Evolutionary conservation across 2,329 filamentous ascomycete species (phyloP).

Genomic region (Beauveria varroae): DNA sequence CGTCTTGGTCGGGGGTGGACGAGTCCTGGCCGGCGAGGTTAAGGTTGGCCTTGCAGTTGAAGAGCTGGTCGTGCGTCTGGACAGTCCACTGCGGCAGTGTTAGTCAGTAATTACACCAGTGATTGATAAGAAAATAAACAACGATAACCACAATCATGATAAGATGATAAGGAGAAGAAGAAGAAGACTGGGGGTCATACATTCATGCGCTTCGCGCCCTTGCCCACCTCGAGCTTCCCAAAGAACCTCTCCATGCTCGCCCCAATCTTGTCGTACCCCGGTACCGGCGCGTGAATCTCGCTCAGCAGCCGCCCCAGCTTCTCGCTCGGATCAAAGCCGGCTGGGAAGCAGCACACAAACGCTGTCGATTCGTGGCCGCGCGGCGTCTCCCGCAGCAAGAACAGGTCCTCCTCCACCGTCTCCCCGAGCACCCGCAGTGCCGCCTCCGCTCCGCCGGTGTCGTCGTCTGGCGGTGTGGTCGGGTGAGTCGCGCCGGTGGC

Average conservation of each 20-base stretch:
- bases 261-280: constrained; percentile 46
- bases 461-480: neutral
- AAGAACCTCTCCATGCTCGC: constrained; percentile 50
- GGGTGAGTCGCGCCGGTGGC: neutral
- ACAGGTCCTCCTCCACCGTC: constrained; percentile 48
- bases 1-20: constrained; percentile 25
- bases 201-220: constrained; percentile 42
- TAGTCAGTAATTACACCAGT: no score
- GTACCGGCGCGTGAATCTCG: constrained; percentile 46
- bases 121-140: neutral
- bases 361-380: constrained; percentile 37
- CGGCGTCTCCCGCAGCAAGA: constrained; percentile 36
- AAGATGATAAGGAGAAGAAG: neutral
- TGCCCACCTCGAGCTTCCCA: constrained; percentile 37
- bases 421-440: constrained; percentile 37
- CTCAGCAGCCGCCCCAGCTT: constrained; percentile 42
- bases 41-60: constrained; percentile 31
- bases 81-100: constrained; percentile 36
- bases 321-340: constrained; percentile 42
- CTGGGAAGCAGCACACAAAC: constrained; percentile 44
- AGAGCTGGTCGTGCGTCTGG: constrained; percentile 35
- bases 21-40: constrained; percentile 24
- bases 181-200: constrained; percentile 21
- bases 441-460: constrained; percentile 19
- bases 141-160: neutral